These are phyloP conservation scores for Emmonsiellopsis sp. DNA, from an alignment of 2,329 filamentous ascomycete species.

Conservation along the genomic window DNA sequence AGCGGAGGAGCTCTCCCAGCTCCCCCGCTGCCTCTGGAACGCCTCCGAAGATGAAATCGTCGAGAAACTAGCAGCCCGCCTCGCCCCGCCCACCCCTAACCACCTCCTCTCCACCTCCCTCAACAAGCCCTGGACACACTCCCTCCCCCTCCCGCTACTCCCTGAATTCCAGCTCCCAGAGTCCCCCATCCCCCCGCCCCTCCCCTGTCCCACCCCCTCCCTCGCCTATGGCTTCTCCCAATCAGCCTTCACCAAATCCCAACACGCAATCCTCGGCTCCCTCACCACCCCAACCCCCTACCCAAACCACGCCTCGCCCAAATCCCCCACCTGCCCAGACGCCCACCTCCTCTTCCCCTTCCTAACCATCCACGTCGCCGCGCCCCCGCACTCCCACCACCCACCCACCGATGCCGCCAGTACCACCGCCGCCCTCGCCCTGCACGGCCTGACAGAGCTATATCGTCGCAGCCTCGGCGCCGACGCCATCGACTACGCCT, in stretches of 20 bases:
- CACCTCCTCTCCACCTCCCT: background rate
- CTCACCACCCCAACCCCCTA: background rate
- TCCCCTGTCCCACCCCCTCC: background rate
- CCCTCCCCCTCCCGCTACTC: background rate
- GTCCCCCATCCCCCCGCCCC: background rate
- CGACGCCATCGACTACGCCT: background rate
- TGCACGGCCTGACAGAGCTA: background rate
- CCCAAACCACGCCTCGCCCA: background rate
- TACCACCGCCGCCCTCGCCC: background rate
- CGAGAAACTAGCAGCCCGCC: background rate
- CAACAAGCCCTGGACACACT: background rate
- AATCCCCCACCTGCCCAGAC: background rate
- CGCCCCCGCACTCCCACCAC: background rate
- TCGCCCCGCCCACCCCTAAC: background rate
- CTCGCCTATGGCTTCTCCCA: background rate
- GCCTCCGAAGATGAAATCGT: background rate
- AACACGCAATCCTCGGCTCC: background rate
- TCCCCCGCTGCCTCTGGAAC: slow-evolving; percentile 1
- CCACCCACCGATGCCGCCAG: background rate
- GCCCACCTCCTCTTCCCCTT: background rate
- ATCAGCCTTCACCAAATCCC: background rate
- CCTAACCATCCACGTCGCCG: background rate
- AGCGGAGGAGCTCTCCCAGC: background rate
- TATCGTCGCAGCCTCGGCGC: background rate
- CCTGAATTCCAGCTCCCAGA: background rate